Evolutionary conservation across 2,329 filamentous ascomycete genomes (phyloP), one percentile per base, ranked within the genome.

Genomic region (Coniochaeta sp.): DNA sequence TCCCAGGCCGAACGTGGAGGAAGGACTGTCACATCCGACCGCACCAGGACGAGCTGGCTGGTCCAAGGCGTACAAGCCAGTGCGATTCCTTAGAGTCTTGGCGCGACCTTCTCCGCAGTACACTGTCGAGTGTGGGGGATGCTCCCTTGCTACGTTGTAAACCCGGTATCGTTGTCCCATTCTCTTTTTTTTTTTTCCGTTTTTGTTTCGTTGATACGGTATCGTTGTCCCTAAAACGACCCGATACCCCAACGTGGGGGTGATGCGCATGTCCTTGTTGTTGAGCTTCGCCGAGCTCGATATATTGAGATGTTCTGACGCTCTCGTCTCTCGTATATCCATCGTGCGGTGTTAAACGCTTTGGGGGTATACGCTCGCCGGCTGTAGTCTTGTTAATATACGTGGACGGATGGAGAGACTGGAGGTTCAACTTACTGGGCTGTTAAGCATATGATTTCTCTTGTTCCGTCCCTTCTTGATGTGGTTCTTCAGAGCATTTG

Each of bases 391-490:
- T 55, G 62, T 64, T 57, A 62, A 58, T 28, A 26, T 58, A 40
- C 28, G 54, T 7, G 17, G 40, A 4, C 44, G n/a, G 14, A 59
- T 65, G 10, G 14, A 24, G 30, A 22, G 26, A 16, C 58, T 22
- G 36, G 55, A 12, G 34, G 9, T 1, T 16, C 28, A 57, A 88
- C 91, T 78, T 87, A 96, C 91, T 72, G 93, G 93, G 79, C 92
- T 96, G 81, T 96, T 97, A 62, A 97, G 82, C 84, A 96, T 96
- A 75, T 88, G 93, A 75, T 96, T 91, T 63, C 93, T 85, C 81
- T 96, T 96, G 76, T 93, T 96, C 62, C 93, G 85, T 63, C 93
- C 93, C 79, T 97, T 98, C 81, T 99, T 99, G 76, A 99, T 99
- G 72, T 99, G 95, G 68, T 89, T 97, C 83, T 99, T 99, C 63